Evolutionary conservation across 139 green algal genomes (phyloP), one percentile per base, ranked within the genome.

Genomic region (Dunaliella primolecta): DNA sequence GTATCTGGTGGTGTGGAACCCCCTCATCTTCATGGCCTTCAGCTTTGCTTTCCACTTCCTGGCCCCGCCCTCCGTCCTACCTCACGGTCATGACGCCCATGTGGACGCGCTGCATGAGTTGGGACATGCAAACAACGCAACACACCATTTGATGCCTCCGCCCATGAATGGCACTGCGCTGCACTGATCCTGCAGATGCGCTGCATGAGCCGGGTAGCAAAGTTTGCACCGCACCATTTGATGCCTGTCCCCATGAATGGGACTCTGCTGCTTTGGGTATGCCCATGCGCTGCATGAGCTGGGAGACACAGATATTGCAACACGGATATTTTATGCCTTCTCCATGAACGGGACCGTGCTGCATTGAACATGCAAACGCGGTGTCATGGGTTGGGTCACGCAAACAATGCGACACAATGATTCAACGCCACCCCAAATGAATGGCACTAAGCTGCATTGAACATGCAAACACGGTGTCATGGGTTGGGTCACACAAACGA

Each of bases 1-100:
- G 2, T 96, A 96, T 81, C 81, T 97, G 38, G 86, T 96, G 0
- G 92, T 95, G 23, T 97, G 93, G 93, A 93, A 95, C 81, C 94
- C 94, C 2, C 77, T 95, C 32, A 90, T 97, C 76, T 83, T 97
- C n/a, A 82, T 90, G 1, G 77, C 74, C 0, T 80, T 97, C 3
- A 90, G 93, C 37, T 87, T 95, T 79, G 38, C 91, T 2, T 83
- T 96, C 56, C 89, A 95, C 75, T 56, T 89, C 1, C 71, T 92
- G n/a, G 82, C 82, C 20, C 87, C 87, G 25, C 86, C 87, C 79
- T 83, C 78, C 0, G 79, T 37, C 74, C 72, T 27, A 29, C 74
- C 36, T 7, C 80, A 84, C 80, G 11, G 15, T 7, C 77, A 70
- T 15, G 15, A 30, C 34, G 2, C 75, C 36, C 75, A 36, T 23